Evolutionary conservation across 1,284 basidiomycete species (phyloP), one percentile per base, ranked within the genome.

Genomic region (Sphaerobolus stellatus): DNA sequence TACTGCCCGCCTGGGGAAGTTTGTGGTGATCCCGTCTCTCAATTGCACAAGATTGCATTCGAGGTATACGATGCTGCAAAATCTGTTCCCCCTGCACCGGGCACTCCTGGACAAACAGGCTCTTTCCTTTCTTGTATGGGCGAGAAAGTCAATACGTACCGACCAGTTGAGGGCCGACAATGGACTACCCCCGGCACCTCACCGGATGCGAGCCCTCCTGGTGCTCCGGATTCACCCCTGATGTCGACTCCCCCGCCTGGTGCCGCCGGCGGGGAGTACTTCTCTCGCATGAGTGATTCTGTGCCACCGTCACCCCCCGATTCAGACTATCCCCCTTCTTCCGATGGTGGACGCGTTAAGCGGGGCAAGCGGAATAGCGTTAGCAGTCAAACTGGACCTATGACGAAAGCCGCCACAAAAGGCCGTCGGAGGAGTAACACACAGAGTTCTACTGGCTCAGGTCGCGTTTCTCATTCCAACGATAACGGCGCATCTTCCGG

Each of bases 21-120:
- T 1, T 89, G 91, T 57, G 94, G 94, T 3, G 94, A 98, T 66
- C 90, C 94, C 4, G 93, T 98, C 22, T 94, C 92, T 18, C 96
- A 98, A 67, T 77, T 97, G 51, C 94, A 97, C 76, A 98, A 94
- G 75, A 86, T 95, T 59, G 93, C 92, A 0, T 92, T 95, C 61
- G 93, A 95, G 72, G 85, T 94, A 8, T 94, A 86, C 65, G 86
- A 90, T 63, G 75, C 80, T 20, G 76, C 73, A 62, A 88, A 86
- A 67, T 79, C 76, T 44, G 75, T 81, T 63, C 83, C 87, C 3
- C 86, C 89, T 56, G 46, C 53, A 14, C 80, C 80, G 4, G 86
- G 86, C 20, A 84, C 84, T 1, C 86, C 87, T 1, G 90, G 90
- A 24, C 66, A 76, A 34, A 88, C 85, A 18, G 90, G 90, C 38